Conservation (phyloP, 345 rosid genomes). For the Erucastrum elatum region DNA sequence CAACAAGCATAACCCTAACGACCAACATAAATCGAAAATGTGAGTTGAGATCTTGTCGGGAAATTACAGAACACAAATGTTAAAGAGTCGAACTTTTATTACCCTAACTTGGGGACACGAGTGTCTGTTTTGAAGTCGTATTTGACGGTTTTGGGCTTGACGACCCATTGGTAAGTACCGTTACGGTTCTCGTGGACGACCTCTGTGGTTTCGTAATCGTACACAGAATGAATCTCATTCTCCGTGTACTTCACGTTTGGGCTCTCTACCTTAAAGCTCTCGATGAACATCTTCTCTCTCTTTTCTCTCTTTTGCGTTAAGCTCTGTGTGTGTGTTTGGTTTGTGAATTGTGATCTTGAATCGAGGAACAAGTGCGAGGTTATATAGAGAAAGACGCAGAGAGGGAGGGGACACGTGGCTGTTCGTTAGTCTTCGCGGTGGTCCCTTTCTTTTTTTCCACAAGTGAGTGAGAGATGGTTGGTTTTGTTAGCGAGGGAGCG, state of each 20-base stretch:
- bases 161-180: slow-evolving; percentile 85
- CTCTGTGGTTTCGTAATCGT: slow-evolving; percentile 88
- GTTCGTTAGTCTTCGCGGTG: background rate
- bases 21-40: background rate
- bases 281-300: slow-evolving; percentile 61
- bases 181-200: slow-evolving; percentile 80
- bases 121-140: slow-evolving; percentile 84
- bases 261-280: slow-evolving; percentile 83
- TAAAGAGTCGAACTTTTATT: background rate
- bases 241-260: slow-evolving; percentile 85
- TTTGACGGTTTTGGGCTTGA: slow-evolving; percentile 82
- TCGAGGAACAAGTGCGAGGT: slow-evolving; percentile 9
- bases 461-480: slow-evolving; percentile 15
- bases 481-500: background rate
- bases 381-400: slow-evolving; percentile 22
- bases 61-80: background rate
- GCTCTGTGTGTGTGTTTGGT: slow-evolving; percentile 30
- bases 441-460: background rate
- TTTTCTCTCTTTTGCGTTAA: background rate
- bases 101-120: slow-evolving; percentile 89
- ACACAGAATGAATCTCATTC: slow-evolving; percentile 75
- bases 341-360: slow-evolving; percentile 29
- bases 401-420: slow-evolving; percentile 30
- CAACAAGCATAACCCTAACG: slow-evolving; percentile 89
- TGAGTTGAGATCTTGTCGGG: background rate